A percentile compares a stretch with the other conserved stretches of the same genome.
Evolutionary conservation across 345 rosid genomes (phyloP).

Genomic region (Leavenworthia alabamica): DNA sequence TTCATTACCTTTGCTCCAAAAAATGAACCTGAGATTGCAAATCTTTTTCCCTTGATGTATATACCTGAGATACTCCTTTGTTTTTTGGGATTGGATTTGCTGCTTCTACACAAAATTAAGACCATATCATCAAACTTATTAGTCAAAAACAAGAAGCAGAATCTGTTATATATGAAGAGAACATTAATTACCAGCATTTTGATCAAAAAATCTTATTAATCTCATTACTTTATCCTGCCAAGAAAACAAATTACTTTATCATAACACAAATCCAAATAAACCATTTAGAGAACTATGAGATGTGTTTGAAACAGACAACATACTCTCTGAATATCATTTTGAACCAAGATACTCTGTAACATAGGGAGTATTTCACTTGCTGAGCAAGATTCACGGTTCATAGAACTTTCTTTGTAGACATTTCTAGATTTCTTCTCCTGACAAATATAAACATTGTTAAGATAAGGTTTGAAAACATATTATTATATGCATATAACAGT

Average conservation of each 20-base stretch:
- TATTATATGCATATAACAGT: not conserved
- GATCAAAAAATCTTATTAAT: slow-evolving; percentile 61
- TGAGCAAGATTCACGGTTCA: slow-evolving; percentile 33
- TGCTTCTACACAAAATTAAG: too few species aligned
- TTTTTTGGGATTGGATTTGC: not conserved
- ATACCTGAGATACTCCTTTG: slow-evolving; percentile 34
- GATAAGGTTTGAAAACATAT: not conserved
- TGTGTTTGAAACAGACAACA: not conserved
- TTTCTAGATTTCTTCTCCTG: slow-evolving; percentile 54
- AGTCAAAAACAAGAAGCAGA: slow-evolving; percentile 35
- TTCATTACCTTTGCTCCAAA: slow-evolving; percentile 75
- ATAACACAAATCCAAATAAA: not conserved
- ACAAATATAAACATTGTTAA: too few species aligned
- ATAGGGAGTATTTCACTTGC: slow-evolving; percentile 47
- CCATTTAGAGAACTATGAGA: not conserved
- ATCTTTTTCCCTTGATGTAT: slow-evolving; percentile 58
- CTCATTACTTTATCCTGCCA: slow-evolving; percentile 77
- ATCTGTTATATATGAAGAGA: slow-evolving; percentile 23
- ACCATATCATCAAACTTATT: slow-evolving; percentile 14
- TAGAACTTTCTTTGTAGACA: slow-evolving; percentile 32
- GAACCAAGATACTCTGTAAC: slow-evolving; percentile 65
- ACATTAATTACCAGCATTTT: slow-evolving; percentile 54
- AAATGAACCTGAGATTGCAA: slow-evolving; percentile 50
- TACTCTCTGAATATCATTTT: slow-evolving; percentile 75
- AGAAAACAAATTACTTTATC: slow-evolving; percentile 7